Evolutionary conservation across 1,284 basidiomycete genomes (phyloP).

Genomic region (Heterobasidion annosum): DNA sequence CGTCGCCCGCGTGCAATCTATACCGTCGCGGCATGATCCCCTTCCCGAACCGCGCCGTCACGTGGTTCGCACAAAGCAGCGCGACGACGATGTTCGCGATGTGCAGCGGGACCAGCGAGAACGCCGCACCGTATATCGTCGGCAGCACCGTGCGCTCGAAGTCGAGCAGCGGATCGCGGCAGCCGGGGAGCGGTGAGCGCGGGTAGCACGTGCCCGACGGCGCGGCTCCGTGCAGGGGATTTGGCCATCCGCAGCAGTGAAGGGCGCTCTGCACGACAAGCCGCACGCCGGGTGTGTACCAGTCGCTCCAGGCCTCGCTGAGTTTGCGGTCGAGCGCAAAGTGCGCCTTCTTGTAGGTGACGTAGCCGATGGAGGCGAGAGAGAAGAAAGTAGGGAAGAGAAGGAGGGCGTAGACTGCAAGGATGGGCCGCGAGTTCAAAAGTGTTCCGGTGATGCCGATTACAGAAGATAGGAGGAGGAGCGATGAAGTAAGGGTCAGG

Average conservation of each 20-base stretch:
- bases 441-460: constrained; percentile 61
- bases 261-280: constrained; percentile 60
- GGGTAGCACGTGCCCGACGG: constrained; percentile 57
- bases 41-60: constrained; percentile 63
- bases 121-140: constrained; percentile 49
- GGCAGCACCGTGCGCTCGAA: constrained; percentile 50
- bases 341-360: constrained; percentile 39
- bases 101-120: constrained; percentile 59
- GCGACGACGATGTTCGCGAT: constrained; percentile 54
- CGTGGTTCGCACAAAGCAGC: constrained; percentile 66
- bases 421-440: constrained; percentile 66
- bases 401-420: constrained; percentile 63
- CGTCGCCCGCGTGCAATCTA: constrained; percentile 28
- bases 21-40: constrained; percentile 63
- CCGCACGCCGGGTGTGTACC: constrained; percentile 49
- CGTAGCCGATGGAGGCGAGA: constrained; percentile 60
- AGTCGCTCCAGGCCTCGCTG: constrained; percentile 63
- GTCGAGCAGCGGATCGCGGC: constrained; percentile 54
- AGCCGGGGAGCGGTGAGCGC: constrained; percentile 59
- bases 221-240: constrained; percentile 53
- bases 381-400: constrained; percentile 63
- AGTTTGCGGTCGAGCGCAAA: constrained; percentile 71
- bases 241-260: constrained; percentile 68
- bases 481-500: constrained; percentile 48
- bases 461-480: constrained; percentile 55